Base-by-base conservation (phyloP, 2,329 filamentous ascomycete genomes). In the Sphaerulina vaccinii region DNA sequence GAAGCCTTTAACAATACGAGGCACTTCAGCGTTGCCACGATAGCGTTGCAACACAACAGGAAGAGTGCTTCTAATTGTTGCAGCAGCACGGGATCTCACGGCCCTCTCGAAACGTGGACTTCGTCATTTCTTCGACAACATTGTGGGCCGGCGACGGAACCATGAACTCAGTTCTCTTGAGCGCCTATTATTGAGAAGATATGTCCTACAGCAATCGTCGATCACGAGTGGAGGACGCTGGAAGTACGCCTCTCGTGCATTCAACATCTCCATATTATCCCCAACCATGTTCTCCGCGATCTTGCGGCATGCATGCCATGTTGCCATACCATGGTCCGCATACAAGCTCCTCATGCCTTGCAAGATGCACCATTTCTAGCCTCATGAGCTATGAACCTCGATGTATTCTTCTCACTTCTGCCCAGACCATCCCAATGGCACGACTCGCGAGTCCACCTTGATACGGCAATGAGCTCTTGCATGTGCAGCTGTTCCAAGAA, bases 381-480 rank as follows among this genome's bases (percentile, higher is more conserved):
- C 16, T 18, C 16, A 21, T 22, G 10, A 35, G 41, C 27, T 32
- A 35, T 29, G 39, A 21, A 41, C 24, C 5, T n/a, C 24, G 38
- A 5, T 21, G 16, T 21, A 15, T 40, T 40, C n/a, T 9, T 39
- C 37, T 13, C 29, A 29, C 37, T 37, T 21, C 35, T 9, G 21
- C 33, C 15, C n/a, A 24, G 24, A 15, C 45, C 45, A 40, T 11
- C 22, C 16, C 45, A 48, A 48, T 40, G 45, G 45, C 33, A 39
- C 36, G 8, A 24, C 21, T 46, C 44, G 21, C 33, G 23, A 46
- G 19, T 46, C 13, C 24, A 46, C 33, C 43, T 38, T 32, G 15
- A 46, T 23, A 38, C 18, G 21, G 43, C 32, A 48, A 48, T 29
- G 23, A 48, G 24, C 45, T 41, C 37, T 49, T 9, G 45, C 37